These are phyloP conservation scores for Umbelopsis ramanniana DNA, from an alignment of 192 early-diverging fungal species.

Conservation along the genomic window DNA sequence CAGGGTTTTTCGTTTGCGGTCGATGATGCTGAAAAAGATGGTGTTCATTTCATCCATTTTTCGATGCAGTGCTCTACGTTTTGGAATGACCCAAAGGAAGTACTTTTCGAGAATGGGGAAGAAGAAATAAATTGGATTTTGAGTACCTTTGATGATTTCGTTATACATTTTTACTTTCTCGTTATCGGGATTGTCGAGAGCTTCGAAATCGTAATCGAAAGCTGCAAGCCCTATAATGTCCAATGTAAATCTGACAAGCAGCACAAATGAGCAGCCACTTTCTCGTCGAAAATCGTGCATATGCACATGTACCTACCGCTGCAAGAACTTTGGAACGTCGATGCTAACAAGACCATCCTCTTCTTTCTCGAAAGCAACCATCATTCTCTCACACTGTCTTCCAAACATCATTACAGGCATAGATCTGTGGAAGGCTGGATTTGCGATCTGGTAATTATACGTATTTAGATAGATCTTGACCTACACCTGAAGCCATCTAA, in stretches of 20 bases:
- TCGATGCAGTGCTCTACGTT: constrained; percentile 7
- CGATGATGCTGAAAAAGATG: constrained; percentile 29
- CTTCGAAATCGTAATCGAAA: constrained; percentile 38
- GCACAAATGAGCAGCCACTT: too few species aligned
- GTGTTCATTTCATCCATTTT: constrained; percentile 19
- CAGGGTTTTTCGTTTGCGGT: constrained; percentile 19
- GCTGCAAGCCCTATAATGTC: constrained; percentile 37
- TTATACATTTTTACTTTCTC: constrained; percentile 22
- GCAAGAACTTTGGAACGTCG: neutral
- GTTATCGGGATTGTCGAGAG: constrained; percentile 19
- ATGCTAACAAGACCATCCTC: neutral
- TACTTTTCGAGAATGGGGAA: constrained; percentile 27
- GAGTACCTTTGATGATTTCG: neutral
- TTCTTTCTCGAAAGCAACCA: constrained; percentile 13
- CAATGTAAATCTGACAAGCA: constrained; percentile 22
- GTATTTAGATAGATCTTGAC: too few species aligned
- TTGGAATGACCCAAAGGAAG: constrained; percentile 15
- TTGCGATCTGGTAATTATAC: neutral
- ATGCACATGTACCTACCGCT: neutral
- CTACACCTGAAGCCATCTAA: too few species aligned
- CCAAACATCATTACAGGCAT: constrained; percentile 37
- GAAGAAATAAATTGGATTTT: neutral
- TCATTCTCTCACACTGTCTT: constrained; percentile 5
- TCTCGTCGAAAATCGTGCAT: neutral
- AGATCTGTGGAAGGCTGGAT: constrained; percentile 37